Conservation (phyloP, 768 basidiomycete genomes). For the Lentinula raphanica region DNA sequence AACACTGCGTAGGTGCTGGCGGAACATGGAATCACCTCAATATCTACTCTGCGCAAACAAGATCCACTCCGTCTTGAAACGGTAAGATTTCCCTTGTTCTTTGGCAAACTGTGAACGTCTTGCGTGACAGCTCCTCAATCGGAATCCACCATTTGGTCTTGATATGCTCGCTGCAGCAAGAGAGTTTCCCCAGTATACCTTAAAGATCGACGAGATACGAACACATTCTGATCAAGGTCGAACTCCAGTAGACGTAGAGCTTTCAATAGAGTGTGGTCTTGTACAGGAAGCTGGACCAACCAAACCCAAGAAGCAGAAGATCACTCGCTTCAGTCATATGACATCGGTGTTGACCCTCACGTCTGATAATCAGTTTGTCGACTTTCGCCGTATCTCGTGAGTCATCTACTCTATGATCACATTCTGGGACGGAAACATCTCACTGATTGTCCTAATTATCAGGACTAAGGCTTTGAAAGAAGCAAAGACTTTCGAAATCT, state of each 20-base stretch:
- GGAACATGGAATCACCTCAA: constrained; percentile 62
- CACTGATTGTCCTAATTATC: constrained; percentile 4
- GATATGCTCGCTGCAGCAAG: constrained; percentile 56
- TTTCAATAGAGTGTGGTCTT: constrained; percentile 56
- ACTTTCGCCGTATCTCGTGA: constrained; percentile 77
- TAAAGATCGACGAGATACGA: constrained; percentile 45
- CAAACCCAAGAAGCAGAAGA: constrained; percentile 41
- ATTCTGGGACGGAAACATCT: background rate
- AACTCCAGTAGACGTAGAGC: constrained; percentile 50
- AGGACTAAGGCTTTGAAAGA: constrained; percentile 68
- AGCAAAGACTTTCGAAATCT: constrained; percentile 55
- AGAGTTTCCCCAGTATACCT: constrained; percentile 61
- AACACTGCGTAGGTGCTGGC: constrained; percentile 55
- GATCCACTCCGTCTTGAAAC: constrained; percentile 59
- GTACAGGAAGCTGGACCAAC: constrained; percentile 21
- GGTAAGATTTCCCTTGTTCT: constrained; percentile 29
- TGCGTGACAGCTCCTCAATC: constrained; percentile 59
- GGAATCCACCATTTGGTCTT: constrained; percentile 68
- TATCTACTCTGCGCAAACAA: constrained; percentile 51
- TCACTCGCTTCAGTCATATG: constrained; percentile 42
- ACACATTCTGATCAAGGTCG: constrained; percentile 40
- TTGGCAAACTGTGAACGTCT: constrained; percentile 4
- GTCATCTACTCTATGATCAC: constrained; percentile 8
- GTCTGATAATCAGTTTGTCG: constrained; percentile 69
- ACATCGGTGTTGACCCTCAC: constrained; percentile 71